Evolutionary conservation across 1,284 basidiomycete species (phyloP).

Genomic region (Cystobasidium slooffiae): DNA sequence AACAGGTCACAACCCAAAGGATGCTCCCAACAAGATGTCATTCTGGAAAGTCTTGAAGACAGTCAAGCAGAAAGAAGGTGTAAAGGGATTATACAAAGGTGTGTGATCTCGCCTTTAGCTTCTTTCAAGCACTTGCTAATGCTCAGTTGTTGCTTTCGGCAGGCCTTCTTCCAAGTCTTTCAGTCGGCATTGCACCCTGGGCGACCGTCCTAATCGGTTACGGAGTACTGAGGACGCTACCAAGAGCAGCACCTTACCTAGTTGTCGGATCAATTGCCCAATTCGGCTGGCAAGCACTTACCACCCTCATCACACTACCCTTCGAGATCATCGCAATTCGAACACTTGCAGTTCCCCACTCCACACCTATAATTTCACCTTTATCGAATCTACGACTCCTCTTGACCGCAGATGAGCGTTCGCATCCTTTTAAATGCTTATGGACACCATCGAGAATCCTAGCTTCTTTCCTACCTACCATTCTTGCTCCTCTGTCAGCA

Average conservation of each 20-base stretch:
- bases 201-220: conserved; percentile 36
- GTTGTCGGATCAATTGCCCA: conserved; percentile 30
- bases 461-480: conserved; percentile 39
- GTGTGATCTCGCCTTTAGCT: neutral
- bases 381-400: conserved; percentile 38
- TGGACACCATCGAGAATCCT: conserved; percentile 40
- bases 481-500: conserved; percentile 33
- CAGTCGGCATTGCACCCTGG: conserved; percentile 41
- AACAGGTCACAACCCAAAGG: conserved; percentile 34
- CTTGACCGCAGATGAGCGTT: conserved; percentile 37
- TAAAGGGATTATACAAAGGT: conserved; percentile 37
- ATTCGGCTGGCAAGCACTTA: conserved; percentile 42
- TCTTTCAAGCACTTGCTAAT: neutral
- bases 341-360: conserved; percentile 33
- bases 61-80: conserved; percentile 41
- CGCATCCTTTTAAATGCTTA: conserved; percentile 29
- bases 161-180: conserved; percentile 30
- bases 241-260: conserved; percentile 33
- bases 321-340: conserved; percentile 39
- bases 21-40: conserved; percentile 16
- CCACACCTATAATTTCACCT: conserved; percentile 28
- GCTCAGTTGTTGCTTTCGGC: neutral
- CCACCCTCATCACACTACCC: conserved; percentile 34
- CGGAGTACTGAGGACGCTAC: conserved; percentile 28
- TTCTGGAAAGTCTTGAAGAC: conserved; percentile 40